A percentile compares a stretch with the other conserved stretches of the same genome.
Evolutionary conservation across 2,329 filamentous ascomycete species (phyloP).

Genomic region (Grosmannia huntii): DNA sequence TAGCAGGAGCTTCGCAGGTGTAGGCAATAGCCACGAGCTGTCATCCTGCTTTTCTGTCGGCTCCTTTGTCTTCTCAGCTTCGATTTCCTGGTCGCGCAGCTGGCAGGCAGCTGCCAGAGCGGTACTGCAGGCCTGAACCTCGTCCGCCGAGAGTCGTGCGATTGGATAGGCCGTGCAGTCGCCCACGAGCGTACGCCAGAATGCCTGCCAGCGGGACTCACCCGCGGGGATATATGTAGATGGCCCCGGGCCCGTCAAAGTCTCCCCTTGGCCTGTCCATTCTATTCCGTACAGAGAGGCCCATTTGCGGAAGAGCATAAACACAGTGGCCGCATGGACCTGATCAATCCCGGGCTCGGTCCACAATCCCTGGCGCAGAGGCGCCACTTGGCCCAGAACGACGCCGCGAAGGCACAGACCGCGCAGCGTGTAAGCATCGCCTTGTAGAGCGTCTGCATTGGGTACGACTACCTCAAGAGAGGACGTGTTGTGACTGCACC

Average conservation of each 20-base stretch:
- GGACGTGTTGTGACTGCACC: background rate
- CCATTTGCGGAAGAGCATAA: background rate
- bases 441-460: background rate
- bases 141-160: background rate
- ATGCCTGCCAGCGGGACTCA: conserved; percentile 2
- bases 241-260: background rate
- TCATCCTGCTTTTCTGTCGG: background rate
- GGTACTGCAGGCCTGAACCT: background rate
- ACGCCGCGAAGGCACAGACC: background rate
- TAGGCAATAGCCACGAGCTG: background rate
- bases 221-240: background rate
- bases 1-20: background rate
- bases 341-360: background rate
- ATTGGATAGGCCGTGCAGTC: conserved; percentile 8
- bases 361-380: conserved; percentile 2
- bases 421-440: background rate
- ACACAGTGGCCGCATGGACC: background rate
- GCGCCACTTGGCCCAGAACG: conserved; percentile 1
- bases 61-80: background rate
- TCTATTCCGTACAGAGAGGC: background rate
- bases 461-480: background rate
- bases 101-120: background rate
- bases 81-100: background rate
- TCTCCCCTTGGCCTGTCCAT: background rate
- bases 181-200: conserved; percentile 6